A percentile compares a stretch with the other conserved stretches of the same genome.
These are phyloP conservation scores for Sapria himalayana DNA, from an alignment of 345 rosid species.

Conservation along the genomic window DNA sequence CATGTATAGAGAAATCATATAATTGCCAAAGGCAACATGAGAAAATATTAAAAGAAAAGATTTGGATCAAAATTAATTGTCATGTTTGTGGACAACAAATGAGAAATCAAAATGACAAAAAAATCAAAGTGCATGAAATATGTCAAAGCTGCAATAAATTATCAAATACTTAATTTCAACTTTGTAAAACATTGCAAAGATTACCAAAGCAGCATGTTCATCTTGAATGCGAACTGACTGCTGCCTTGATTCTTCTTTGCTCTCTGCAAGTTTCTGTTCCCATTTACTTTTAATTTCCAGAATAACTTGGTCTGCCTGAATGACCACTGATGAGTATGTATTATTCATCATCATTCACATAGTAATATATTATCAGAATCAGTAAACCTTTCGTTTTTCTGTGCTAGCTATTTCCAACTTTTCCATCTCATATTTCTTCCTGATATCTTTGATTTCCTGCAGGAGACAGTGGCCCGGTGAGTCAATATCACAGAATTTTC, in stretches of 20 bases:
- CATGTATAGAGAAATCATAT: too few relatives aligned
- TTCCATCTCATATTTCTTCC: constrained; percentile 68
- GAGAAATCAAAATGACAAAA: too few relatives aligned
- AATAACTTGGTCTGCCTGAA: constrained; percentile 36
- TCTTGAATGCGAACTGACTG: constrained; percentile 25
- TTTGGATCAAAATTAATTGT: too few relatives aligned
- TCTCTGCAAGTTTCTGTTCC: constrained; percentile 28
- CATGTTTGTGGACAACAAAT: too few relatives aligned
- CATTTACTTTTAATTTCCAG: constrained; percentile 32
- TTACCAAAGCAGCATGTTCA: constrained; percentile 56
- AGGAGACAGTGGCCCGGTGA: too few relatives aligned
- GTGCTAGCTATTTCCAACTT: constrained; percentile 37
- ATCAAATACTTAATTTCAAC: constrained; percentile 6
- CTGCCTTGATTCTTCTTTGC: constrained; percentile 36
- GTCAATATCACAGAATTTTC: constrained; percentile 4
- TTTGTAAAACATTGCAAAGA: constrained; percentile 10
- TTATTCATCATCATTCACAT: constrained; percentile 4
- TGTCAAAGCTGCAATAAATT: too few relatives aligned
- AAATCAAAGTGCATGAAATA: too few relatives aligned
- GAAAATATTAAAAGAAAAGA: too few relatives aligned
- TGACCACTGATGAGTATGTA: constrained; percentile 10
- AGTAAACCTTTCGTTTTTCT: constrained; percentile 48
- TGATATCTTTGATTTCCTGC: constrained; percentile 74
- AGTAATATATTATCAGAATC: constrained; percentile 5
- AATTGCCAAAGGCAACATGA: too few relatives aligned